Conservation (phyloP, 768 basidiomycete genomes). For the Kwoniella dendrophila region DNA sequence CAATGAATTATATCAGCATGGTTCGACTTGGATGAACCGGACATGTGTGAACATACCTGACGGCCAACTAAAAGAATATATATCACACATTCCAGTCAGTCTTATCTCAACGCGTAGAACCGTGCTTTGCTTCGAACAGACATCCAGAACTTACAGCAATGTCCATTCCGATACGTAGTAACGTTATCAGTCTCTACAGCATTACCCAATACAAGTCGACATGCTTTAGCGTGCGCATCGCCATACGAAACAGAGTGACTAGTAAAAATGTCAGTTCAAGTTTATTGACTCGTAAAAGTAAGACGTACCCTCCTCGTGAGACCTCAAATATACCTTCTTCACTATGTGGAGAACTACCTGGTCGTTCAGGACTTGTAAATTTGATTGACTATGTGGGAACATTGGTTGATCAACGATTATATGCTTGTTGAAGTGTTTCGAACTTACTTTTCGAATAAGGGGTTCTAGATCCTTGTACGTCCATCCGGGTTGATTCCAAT, state of each 20-base stretch:
- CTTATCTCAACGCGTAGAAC: not conserved
- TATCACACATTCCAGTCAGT: no score
- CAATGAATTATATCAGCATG: not conserved
- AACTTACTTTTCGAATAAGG: constrained; percentile 25
- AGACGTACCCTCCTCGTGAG: constrained; percentile 24
- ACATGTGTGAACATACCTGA: not conserved
- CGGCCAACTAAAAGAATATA: not conserved
- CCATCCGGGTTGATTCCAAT: constrained; percentile 37
- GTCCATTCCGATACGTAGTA: constrained; percentile 19
- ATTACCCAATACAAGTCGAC: constrained; percentile 1
- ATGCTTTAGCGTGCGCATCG: constrained; percentile 14
- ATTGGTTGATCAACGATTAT: not conserved
- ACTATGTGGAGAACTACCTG: constrained; percentile 15
- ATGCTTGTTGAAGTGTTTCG: not conserved
- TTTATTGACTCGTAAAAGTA: not conserved
- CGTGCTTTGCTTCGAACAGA: not conserved
- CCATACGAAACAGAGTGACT: constrained; percentile 8
- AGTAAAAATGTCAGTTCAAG: not conserved
- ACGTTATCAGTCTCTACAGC: constrained; percentile 16
- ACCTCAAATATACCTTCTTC: constrained; percentile 17
- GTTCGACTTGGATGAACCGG: not conserved
- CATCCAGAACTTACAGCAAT: constrained; percentile 25
- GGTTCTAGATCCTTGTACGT: constrained; percentile 23
- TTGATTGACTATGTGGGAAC: not conserved
- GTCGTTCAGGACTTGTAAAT: not conserved